Evolutionary conservation across 2,329 filamentous ascomycete species (phyloP).

Genomic region (Ascosphaera apis): DNA sequence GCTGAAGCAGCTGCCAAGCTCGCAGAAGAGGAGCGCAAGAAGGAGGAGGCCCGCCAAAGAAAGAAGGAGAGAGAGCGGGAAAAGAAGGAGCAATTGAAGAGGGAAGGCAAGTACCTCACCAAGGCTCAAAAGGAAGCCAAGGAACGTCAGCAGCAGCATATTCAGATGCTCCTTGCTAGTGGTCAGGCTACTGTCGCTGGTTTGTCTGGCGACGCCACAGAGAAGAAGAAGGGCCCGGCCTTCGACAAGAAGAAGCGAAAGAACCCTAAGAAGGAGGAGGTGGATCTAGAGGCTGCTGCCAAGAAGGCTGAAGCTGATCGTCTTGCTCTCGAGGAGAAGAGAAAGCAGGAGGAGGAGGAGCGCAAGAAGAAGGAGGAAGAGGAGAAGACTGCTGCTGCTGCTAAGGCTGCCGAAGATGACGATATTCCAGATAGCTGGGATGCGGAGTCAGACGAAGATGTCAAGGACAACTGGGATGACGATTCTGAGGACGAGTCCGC

Average conservation of each 20-base stretch:
- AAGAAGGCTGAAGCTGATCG: slow-evolving; percentile 23
- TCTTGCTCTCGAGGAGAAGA: slow-evolving; percentile 30
- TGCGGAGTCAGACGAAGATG: slow-evolving; percentile 24
- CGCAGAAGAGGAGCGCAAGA: slow-evolving; percentile 24
- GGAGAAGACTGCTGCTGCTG: slow-evolving; percentile 65
- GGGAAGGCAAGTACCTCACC: slow-evolving; percentile 25
- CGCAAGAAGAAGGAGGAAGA: slow-evolving; percentile 49
- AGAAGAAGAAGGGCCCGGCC: slow-evolving; percentile 51
- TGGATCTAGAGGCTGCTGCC: slow-evolving; percentile 28
- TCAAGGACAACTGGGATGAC: not conserved
- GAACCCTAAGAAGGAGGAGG: slow-evolving; percentile 37
- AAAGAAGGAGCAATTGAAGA: slow-evolving; percentile 26
- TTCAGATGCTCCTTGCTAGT: slow-evolving; percentile 26
- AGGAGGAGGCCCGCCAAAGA: slow-evolving; percentile 21
- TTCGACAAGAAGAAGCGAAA: slow-evolving; percentile 55
- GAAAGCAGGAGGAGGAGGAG: slow-evolving; percentile 41
- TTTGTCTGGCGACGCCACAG: slow-evolving; percentile 22
- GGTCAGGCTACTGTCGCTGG: slow-evolving; percentile 22
- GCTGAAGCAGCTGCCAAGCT: slow-evolving; percentile 16
- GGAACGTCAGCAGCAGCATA: slow-evolving; percentile 23
- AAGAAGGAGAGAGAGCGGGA: slow-evolving; percentile 28
- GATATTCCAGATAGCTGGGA: slow-evolving; percentile 92
- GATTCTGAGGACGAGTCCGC: slow-evolving; percentile 39
- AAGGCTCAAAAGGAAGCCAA: slow-evolving; percentile 26
- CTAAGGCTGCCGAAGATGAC: slow-evolving; percentile 47